Conservation (phyloP, 345 rosid species). For the Eucalyptus marginata region DNA sequence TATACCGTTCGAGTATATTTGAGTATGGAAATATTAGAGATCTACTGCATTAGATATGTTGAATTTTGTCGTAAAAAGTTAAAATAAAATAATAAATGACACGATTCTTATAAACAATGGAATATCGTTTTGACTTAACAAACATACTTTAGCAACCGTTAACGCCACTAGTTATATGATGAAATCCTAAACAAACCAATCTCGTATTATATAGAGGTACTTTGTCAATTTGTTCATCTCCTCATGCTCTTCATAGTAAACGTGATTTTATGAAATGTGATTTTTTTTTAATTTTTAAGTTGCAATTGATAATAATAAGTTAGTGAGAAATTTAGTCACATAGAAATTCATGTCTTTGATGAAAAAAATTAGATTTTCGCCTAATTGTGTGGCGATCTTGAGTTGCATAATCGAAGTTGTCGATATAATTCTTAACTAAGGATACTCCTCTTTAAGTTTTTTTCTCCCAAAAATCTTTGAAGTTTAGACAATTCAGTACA, state of each 20-base stretch:
- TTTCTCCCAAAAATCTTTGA: not conserved
- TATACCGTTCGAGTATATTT: not conserved
- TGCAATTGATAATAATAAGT: not conserved
- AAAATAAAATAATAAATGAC: not conserved
- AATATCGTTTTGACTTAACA: not conserved
- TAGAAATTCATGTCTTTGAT: not conserved
- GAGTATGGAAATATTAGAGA: not conserved
- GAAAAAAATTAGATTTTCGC: not conserved
- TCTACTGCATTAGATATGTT: not conserved
- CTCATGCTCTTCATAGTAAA: not conserved
- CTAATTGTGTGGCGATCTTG: not conserved
- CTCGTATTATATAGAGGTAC: not conserved
- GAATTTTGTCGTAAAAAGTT: not conserved
- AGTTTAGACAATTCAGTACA: not conserved
- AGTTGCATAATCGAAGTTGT: not conserved
- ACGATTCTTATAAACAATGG: not conserved
- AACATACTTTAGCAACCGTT: not conserved
- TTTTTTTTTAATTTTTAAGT: not conserved
- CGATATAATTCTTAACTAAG: not conserved
- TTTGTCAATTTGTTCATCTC: not conserved
- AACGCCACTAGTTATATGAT: not conserved
- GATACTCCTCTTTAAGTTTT: not conserved
- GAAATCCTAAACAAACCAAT: not conserved
- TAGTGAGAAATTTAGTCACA: not conserved
- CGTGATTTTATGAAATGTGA: not conserved